These are phyloP conservation scores for Salisapilia sapeloensis DNA, from an alignment of 352 stramenopile species.

Conservation along the genomic window DNA sequence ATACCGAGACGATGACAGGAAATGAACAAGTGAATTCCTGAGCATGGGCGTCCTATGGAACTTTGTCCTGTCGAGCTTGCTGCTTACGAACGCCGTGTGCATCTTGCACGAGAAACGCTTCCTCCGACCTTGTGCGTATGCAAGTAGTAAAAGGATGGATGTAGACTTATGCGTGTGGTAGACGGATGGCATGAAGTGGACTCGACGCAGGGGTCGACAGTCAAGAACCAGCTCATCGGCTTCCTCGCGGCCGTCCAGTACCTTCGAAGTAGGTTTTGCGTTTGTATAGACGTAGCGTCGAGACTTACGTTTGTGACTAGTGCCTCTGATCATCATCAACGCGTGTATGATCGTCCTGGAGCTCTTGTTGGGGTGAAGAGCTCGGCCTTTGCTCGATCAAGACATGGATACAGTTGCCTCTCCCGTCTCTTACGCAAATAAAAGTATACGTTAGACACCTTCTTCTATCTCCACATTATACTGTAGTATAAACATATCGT, in stretches of 20 bases:
- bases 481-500: too few species aligned
- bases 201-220: slow-evolving; percentile 56
- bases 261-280: slow-evolving; percentile 34
- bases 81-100: slow-evolving; percentile 75
- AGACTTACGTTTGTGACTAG: slow-evolving; percentile 11
- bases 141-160: neutral
- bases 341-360: slow-evolving; percentile 67
- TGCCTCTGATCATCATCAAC: slow-evolving; percentile 72
- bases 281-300: neutral
- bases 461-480: too few species aligned
- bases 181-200: slow-evolving; percentile 77
- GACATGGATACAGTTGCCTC: too few species aligned
- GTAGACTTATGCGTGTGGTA: slow-evolving; percentile 6
- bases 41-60: slow-evolving; percentile 77
- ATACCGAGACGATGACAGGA: too few species aligned
- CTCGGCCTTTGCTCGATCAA: too few species aligned
- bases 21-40: too few species aligned
- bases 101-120: slow-evolving; percentile 82
- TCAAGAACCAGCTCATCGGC: slow-evolving; percentile 79
- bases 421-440: too few species aligned
- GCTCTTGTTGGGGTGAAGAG: slow-evolving; percentile 48
- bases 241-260: slow-evolving; percentile 78
- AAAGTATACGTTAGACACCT: too few species aligned
- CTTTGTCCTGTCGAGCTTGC: slow-evolving; percentile 71
- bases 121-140: slow-evolving; percentile 51